Evolutionary conservation across 2,329 filamentous ascomycete genomes (phyloP).

Genomic region (Penicillium vulpinum): DNA sequence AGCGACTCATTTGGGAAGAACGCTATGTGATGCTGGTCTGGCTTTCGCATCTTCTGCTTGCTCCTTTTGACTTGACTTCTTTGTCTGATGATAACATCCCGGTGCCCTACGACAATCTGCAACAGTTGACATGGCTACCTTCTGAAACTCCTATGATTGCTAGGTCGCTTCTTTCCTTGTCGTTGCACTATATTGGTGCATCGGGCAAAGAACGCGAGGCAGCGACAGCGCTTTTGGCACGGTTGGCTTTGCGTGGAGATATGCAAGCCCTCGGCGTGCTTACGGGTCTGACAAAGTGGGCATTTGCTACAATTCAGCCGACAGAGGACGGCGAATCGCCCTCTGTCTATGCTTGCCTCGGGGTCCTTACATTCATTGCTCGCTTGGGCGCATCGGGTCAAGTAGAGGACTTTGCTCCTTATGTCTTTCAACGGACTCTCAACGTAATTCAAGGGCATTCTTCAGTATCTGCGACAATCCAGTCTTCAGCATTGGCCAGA

Average conservation of each 20-base stretch:
- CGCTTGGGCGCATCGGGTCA: slow-evolving; percentile 71
- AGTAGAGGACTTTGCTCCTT: slow-evolving; percentile 68
- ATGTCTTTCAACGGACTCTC: slow-evolving; percentile 67
- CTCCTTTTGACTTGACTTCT: slow-evolving; percentile 85
- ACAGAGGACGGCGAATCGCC: slow-evolving; percentile 38
- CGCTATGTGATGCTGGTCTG: slow-evolving; percentile 84
- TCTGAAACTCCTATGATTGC: slow-evolving; percentile 67
- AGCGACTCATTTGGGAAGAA: slow-evolving; percentile 75
- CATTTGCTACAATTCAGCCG: slow-evolving; percentile 60
- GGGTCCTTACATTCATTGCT: slow-evolving; percentile 75
- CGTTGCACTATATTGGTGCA: slow-evolving; percentile 67
- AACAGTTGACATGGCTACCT: slow-evolving; percentile 50
- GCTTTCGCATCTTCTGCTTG: slow-evolving; percentile 78
- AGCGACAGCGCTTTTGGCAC: slow-evolving; percentile 77
- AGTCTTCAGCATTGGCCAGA: slow-evolving; percentile 73
- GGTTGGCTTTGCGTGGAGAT: slow-evolving; percentile 78
- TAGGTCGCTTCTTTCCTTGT: slow-evolving; percentile 68
- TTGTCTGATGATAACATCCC: slow-evolving; percentile 61
- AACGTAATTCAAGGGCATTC: slow-evolving; percentile 57
- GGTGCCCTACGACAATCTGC: slow-evolving; percentile 36
- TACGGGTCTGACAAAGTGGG: slow-evolving; percentile 68
- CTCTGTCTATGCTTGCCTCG: slow-evolving; percentile 74
- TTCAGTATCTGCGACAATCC: slow-evolving; percentile 55
- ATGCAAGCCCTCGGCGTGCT: slow-evolving; percentile 79
- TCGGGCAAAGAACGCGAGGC: slow-evolving; percentile 88